These are phyloP conservation scores for Aureobasidium musti DNA, from an alignment of 2,329 filamentous ascomycete species.

Conservation along the genomic window DNA sequence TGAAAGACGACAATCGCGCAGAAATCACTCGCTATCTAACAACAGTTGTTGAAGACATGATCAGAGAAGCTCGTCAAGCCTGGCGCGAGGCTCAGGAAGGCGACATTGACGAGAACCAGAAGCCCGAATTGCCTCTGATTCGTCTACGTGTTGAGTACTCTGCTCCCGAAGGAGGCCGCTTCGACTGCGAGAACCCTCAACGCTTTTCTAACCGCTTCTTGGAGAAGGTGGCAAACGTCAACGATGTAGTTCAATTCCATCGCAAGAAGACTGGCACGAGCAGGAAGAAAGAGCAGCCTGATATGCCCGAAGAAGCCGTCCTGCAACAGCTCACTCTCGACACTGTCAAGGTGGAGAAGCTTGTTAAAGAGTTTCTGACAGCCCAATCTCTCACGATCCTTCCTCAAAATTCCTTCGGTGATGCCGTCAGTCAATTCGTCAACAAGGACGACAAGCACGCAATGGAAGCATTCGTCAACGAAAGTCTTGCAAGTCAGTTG, in stretches of 20 bases:
- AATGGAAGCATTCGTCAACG: slow-evolving; percentile 60
- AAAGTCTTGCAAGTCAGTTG: slow-evolving; percentile 48
- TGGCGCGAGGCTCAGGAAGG: slow-evolving; percentile 78
- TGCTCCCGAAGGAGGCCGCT: slow-evolving; percentile 78
- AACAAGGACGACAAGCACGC: slow-evolving; percentile 94
- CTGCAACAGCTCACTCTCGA: slow-evolving; percentile 66
- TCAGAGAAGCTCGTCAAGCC: slow-evolving; percentile 76
- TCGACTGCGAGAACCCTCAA: slow-evolving; percentile 92
- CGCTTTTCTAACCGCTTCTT: slow-evolving; percentile 92
- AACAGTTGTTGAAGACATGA: slow-evolving; percentile 79
- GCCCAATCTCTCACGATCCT: slow-evolving; percentile 90
- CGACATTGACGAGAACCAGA: slow-evolving; percentile 58
- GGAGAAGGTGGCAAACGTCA: slow-evolving; percentile 87
- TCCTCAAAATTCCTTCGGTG: slow-evolving; percentile 87
- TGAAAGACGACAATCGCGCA: slow-evolving; percentile 78
- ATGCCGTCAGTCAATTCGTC: slow-evolving; percentile 90
- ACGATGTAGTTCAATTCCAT: slow-evolving; percentile 91
- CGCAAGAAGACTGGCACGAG: slow-evolving; percentile 71
- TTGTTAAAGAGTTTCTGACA: slow-evolving; percentile 83
- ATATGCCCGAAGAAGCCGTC: slow-evolving; percentile 65
- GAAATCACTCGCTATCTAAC: slow-evolving; percentile 77
- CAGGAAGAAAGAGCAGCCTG: slow-evolving; percentile 54
- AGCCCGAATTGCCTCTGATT: slow-evolving; percentile 77
- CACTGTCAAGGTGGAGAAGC: slow-evolving; percentile 79
- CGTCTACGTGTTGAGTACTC: slow-evolving; percentile 89